Conservation (phyloP, 23 red algal species). For the Cyanidium caldarium region DNA sequence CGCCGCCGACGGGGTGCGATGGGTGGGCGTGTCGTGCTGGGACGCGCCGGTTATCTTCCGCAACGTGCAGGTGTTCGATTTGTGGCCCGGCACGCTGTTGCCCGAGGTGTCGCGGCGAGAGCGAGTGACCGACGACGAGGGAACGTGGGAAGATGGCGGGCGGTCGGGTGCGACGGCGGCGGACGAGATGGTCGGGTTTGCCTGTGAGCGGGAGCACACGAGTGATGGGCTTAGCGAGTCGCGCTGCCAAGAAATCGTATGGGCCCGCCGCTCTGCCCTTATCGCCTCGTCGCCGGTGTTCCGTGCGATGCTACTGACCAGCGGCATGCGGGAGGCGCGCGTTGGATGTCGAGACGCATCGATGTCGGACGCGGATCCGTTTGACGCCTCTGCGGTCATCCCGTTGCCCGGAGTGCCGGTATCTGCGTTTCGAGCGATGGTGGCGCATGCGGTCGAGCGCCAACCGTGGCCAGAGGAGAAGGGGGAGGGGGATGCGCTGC, state of each 20-base stretch:
- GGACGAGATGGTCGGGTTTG: neutral
- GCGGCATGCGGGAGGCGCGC: neutral
- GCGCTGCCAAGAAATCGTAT: neutral
- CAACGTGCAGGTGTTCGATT: neutral
- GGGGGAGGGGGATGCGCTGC: too few species aligned
- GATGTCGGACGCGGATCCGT: too few species aligned
- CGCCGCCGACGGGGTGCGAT: neutral
- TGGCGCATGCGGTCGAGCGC: too few species aligned
- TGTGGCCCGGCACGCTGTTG: neutral
- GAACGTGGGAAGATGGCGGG: too few species aligned
- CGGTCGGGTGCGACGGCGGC: too few species aligned
- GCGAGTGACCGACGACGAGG: too few species aligned
- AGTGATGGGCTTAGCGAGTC: neutral
- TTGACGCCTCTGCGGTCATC: too few species aligned
- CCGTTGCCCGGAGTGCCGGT: too few species aligned
- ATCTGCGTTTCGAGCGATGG: too few species aligned
- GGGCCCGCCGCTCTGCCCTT: neutral
- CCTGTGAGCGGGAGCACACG: neutral
- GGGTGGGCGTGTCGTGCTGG: conserved; percentile 1
- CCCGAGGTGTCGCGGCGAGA: neutral
- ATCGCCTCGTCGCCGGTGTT: neutral
- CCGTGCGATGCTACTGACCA: neutral
- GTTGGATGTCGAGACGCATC: too few species aligned
- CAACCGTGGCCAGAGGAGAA: too few species aligned
- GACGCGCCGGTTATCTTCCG: neutral